These are phyloP conservation scores for Massarina eburnea DNA, from an alignment of 2,329 filamentous ascomycete species.

Conservation along the genomic window DNA sequence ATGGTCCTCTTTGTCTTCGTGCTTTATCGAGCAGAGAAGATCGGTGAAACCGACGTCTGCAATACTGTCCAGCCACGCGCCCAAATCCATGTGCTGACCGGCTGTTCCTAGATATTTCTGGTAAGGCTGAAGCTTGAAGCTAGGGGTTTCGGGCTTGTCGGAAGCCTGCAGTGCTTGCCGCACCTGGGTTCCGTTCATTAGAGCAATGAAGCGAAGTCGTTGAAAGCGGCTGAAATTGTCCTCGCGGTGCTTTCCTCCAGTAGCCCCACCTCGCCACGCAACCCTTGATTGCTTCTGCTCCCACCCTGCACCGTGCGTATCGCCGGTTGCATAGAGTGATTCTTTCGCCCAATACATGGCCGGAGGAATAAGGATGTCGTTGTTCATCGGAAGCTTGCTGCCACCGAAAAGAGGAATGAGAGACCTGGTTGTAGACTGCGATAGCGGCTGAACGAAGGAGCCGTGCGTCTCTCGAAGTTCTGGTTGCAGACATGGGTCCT, in stretches of 20 bases:
- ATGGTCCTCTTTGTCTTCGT: conserved; percentile 27
- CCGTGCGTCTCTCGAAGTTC: conserved; percentile 51
- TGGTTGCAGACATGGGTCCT: conserved; percentile 50
- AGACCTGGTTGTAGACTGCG: conserved; percentile 45
- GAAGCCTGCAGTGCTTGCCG: conserved; percentile 46
- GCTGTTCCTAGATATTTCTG: conserved; percentile 43
- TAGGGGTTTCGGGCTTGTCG: conserved; percentile 32
- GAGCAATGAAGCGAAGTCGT: conserved; percentile 72
- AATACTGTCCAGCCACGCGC: conserved; percentile 45
- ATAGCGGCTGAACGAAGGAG: conserved; percentile 52
- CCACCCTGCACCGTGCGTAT: conserved; percentile 46
- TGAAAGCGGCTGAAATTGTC: conserved; percentile 73
- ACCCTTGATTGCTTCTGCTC: conserved; percentile 43
- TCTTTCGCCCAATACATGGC: conserved; percentile 54
- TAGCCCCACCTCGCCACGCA: conserved; percentile 53
- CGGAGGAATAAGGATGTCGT: conserved; percentile 55
- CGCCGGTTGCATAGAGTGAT: conserved; percentile 46
- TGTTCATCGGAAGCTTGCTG: conserved; percentile 54
- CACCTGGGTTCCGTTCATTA: conserved; percentile 69
- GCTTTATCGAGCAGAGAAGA: conserved; percentile 43
- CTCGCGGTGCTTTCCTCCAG: conserved; percentile 49
- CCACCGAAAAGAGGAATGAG: conserved; percentile 55
- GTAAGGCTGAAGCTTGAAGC: conserved; percentile 43
- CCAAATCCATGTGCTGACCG: conserved; percentile 30
- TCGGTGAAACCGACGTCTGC: conserved; percentile 48